Conservation (phyloP, 2,329 filamentous ascomycete species). For the Cytospora piceicola region DNA sequence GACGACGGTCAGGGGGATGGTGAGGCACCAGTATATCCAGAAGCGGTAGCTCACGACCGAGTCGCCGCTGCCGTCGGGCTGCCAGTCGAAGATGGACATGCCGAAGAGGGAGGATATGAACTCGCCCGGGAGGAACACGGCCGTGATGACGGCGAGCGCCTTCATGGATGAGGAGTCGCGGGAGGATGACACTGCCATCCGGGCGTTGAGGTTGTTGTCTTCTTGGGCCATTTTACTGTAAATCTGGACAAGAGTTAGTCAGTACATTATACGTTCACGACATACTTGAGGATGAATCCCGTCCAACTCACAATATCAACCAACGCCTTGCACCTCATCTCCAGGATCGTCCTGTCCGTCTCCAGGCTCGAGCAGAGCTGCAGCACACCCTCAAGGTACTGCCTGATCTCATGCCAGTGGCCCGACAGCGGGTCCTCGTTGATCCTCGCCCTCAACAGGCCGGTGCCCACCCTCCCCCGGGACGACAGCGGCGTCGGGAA, state of each 20-base stretch:
- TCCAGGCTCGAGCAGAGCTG: constrained; percentile 50
- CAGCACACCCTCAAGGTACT: constrained; percentile 50
- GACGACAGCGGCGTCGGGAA: constrained; percentile 28
- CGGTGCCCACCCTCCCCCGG: constrained; percentile 32
- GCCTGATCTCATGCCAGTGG: constrained; percentile 52
- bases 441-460: constrained; percentile 30
- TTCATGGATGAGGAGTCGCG: constrained; percentile 54
- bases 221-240: constrained; percentile 55
- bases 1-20: constrained; percentile 47
- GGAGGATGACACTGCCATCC: constrained; percentile 46
- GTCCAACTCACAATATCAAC: constrained; percentile 47
- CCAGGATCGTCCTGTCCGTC: constrained; percentile 51
- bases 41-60: constrained; percentile 46
- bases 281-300: neutral
- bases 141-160: constrained; percentile 51
- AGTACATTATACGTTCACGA: neutral
- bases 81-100: constrained; percentile 53
- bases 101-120: constrained; percentile 52
- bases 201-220: constrained; percentile 50
- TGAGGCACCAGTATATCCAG: constrained; percentile 52
- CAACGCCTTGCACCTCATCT: constrained; percentile 50
- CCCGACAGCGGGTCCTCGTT: constrained; percentile 37
- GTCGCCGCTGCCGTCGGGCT: constrained; percentile 39
- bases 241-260: constrained; percentile 40
- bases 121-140: constrained; percentile 52